A percentile compares a stretch with the other conserved stretches of the same genome.
Conservation (phyloP, 2,329 filamentous ascomycete genomes). For the Aspergillus arachidicola region DNA sequence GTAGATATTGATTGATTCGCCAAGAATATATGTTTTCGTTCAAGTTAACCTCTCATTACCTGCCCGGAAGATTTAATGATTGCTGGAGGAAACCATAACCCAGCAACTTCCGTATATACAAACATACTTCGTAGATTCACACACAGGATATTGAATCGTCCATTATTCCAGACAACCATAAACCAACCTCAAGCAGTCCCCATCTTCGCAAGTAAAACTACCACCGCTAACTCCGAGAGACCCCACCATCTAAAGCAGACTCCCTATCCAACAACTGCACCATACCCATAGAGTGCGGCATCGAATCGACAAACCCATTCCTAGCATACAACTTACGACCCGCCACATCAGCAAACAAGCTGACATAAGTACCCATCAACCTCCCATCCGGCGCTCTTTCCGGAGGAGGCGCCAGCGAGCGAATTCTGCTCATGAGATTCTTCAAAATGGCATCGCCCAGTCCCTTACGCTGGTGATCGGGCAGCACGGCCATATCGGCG, state of each 20-base stretch:
- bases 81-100: too few relatives aligned
- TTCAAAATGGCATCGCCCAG: constrained; percentile 51
- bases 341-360: constrained; percentile 49
- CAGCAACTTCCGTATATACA: background rate
- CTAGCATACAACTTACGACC: constrained; percentile 49
- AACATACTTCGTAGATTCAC: background rate
- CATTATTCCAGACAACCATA: too few relatives aligned
- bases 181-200: background rate
- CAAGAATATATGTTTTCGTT: too few relatives aligned
- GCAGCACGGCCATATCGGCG: constrained; percentile 55
- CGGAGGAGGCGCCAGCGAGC: constrained; percentile 39
- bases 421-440: constrained; percentile 45
- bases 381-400: background rate
- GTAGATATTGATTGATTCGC: too few relatives aligned
- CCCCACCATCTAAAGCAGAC: background rate
- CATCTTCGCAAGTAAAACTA: background rate
- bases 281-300: constrained; percentile 44
- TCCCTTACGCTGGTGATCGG: constrained; percentile 52
- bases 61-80: too few relatives aligned
- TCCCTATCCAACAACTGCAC: constrained; percentile 15
- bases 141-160: too few relatives aligned
- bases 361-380: constrained; percentile 42
- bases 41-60: too few relatives aligned
- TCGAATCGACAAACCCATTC: constrained; percentile 51
- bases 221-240: background rate